Conservation (phyloP, 805 yeast species). For the Peterozyma xylosa region DNA sequence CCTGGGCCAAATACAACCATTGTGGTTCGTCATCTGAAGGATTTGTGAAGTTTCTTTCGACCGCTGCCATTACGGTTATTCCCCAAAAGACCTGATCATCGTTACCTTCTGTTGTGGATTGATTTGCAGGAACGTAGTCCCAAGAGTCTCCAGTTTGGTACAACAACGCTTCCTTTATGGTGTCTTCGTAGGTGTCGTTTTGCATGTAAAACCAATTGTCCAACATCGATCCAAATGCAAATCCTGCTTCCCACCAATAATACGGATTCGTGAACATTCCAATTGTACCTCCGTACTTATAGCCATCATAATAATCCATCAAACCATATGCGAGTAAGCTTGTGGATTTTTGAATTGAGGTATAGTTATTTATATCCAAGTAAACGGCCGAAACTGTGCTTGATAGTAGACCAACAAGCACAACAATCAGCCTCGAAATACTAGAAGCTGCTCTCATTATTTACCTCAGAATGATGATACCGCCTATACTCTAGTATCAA, state of each 20-base stretch:
- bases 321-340: conserved; percentile 50
- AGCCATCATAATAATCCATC: conserved; percentile 63
- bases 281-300: conserved; percentile 60
- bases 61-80: conserved; percentile 84
- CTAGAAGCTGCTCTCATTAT: no score
- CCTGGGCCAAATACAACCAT: conserved; percentile 84
- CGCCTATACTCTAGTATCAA: no score
- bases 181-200: conserved; percentile 56
- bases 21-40: conserved; percentile 55
- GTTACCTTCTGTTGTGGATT: conserved; percentile 89
- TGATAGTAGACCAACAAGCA: no score
- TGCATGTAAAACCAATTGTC: conserved; percentile 71
- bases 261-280: conserved; percentile 89
- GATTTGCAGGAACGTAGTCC: conserved; percentile 83
- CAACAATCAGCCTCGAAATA: no score
- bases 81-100: conserved; percentile 99
- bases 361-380: conserved; percentile 9
- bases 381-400: background rate
- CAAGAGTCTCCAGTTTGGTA: conserved; percentile 68
- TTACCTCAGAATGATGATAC: no score
- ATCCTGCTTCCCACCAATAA: conserved; percentile 99
- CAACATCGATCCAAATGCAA: conserved; percentile 82
- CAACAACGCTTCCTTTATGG: conserved; percentile 53
- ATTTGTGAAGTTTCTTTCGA: conserved; percentile 77
- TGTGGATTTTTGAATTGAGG: conserved; percentile 44